Evolutionary conservation across 1,284 basidiomycete genomes (phyloP).

Genomic region (Trichosporon sp.): DNA sequence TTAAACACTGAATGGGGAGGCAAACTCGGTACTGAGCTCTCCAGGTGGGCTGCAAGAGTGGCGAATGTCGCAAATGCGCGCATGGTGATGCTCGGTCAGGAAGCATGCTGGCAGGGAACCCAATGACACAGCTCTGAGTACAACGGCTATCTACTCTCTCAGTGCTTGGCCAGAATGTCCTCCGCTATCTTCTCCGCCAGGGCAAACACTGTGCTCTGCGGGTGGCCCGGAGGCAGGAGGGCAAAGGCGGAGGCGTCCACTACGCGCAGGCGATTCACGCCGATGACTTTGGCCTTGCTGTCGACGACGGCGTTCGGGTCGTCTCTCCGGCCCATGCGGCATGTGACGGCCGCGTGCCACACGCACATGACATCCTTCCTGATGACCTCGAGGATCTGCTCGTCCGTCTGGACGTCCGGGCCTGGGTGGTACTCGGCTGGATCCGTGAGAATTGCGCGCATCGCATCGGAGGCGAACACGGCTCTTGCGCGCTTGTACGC

Average conservation of each 20-base stretch:
- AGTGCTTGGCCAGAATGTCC: neutral
- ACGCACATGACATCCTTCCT: neutral
- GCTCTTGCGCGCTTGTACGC: slow-evolving; percentile 5
- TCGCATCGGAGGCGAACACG: neutral
- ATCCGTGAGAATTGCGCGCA: neutral
- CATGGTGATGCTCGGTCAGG: too few relatives aligned
- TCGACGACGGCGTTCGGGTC: slow-evolving; percentile 12
- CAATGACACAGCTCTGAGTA: too few relatives aligned
- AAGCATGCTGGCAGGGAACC: too few relatives aligned
- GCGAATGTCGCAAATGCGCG: too few relatives aligned
- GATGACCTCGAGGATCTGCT: neutral
- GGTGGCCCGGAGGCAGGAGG: slow-evolving; percentile 9
- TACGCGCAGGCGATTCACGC: slow-evolving; percentile 7
- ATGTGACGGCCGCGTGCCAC: slow-evolving; percentile 5
- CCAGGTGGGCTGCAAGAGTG: too few relatives aligned
- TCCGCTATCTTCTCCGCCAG: slow-evolving; percentile 12
- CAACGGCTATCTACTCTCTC: too few relatives aligned
- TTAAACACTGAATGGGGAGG: too few relatives aligned
- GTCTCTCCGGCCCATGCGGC: slow-evolving; percentile 9
- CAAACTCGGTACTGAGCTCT: too few relatives aligned
- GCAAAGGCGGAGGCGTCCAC: slow-evolving; percentile 11
- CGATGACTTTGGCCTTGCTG: slow-evolving; percentile 1
- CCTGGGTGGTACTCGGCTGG: slow-evolving; percentile 6
- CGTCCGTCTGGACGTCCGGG: neutral
- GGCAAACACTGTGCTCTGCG: neutral